Evolutionary conservation across 2,329 filamentous ascomycete genomes (phyloP).

Genomic region (Cordyceps pruinosa): DNA sequence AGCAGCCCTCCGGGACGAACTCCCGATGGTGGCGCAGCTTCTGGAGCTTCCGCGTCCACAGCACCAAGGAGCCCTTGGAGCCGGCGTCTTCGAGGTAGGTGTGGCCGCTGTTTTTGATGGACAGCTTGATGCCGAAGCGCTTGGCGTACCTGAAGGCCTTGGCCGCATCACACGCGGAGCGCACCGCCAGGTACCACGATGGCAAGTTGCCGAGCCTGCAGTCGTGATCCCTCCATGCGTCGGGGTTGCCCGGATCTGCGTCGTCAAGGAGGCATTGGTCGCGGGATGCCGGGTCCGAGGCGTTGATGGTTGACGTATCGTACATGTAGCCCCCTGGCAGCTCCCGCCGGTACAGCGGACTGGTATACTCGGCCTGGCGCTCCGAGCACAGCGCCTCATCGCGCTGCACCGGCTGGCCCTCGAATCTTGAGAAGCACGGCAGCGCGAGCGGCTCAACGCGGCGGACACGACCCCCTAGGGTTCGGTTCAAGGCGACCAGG

Average conservation of each 20-base stretch:
- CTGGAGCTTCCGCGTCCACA: conserved; percentile 12
- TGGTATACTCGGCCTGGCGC: conserved; percentile 13
- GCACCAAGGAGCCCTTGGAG: not conserved
- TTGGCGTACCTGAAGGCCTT: conserved; percentile 11
- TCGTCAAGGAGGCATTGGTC: conserved; percentile 15
- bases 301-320: conserved; percentile 15
- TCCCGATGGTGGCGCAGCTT: not conserved
- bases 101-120: conserved; percentile 12
- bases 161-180: conserved; percentile 11
- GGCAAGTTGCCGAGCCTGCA: conserved; percentile 16
- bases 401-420: conserved; percentile 9
- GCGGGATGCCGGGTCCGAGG: conserved; percentile 11
- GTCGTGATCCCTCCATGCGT: not conserved
- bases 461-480: conserved; percentile 7
- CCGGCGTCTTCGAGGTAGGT: not conserved
- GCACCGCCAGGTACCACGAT: conserved; percentile 12
- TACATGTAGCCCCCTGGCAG: conserved; percentile 17
- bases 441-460: conserved; percentile 14
- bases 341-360: conserved; percentile 10
- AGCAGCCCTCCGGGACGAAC: not conserved
- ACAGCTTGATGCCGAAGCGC: not conserved
- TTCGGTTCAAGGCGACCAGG: conserved; percentile 11
- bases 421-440: conserved; percentile 16
- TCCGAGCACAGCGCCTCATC: conserved; percentile 11
- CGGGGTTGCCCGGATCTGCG: conserved; percentile 1